Evolutionary conservation across 2,329 filamentous ascomycete genomes (phyloP), one percentile per base, ranked within the genome.

Genomic region (Septoria petroselini): DNA sequence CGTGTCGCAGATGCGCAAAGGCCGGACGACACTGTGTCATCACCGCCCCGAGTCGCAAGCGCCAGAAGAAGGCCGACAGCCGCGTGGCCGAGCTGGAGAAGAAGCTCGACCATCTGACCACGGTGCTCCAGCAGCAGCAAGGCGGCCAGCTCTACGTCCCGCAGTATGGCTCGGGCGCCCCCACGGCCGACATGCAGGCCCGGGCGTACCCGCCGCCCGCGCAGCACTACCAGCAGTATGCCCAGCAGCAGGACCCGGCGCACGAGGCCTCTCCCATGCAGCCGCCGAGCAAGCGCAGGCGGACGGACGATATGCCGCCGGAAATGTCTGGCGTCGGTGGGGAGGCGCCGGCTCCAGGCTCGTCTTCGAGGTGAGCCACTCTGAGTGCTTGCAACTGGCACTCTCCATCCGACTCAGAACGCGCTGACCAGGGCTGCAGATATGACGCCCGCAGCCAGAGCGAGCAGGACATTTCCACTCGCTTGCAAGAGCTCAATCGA

Each of bases 51-150:
- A 82, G 76, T 11, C 71, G 88, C 33, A 95, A 94, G 71, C 78
- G 90, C 37, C 88, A 91, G 73, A 95, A 91, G 75, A 95, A 95
- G 76, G 90, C 88, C 46, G 91, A 95, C 67, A 91, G 83, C 58
- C 79, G 89, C 43, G 90, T 96, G 9, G 86, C 89, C 23, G 90
- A 95, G 73, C 76, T 96, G 43, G 90, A 95, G 74, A 89, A 85
- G 75, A 94, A 94, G 73, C 91, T 95, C 57, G 89, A 95, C 73
- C 87, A 86, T 7, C 68, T 95, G 65, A 95, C 88, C 6, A 87
- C 88, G 5, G 89, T 83, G 29, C 67, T 95, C 57, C 84, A 88
- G 38, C 82, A 73, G 55, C 59, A 61, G 35, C 25, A 52, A 25
- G 31, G 41, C 25, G 46, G 52, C 18, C n/a, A 38, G 14, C 35